Evolutionary conservation across 2,329 filamentous ascomycete species (phyloP).

Genomic region (Pseudogymnoascus sp.): DNA sequence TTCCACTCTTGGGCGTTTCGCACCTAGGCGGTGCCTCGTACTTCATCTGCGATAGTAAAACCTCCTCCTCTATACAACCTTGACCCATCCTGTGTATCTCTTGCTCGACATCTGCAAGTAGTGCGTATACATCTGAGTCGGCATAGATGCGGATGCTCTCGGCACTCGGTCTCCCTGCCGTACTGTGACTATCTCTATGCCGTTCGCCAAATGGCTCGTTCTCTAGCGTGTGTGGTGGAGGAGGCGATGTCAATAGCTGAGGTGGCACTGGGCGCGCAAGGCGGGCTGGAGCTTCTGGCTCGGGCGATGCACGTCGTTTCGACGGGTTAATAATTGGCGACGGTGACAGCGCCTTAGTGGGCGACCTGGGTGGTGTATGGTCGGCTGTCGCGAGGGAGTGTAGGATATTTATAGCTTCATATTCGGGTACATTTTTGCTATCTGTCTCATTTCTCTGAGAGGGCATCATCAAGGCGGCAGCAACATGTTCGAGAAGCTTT

Average conservation of each 20-base stretch:
- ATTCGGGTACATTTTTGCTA: slow-evolving; percentile 41
- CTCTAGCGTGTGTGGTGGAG: slow-evolving; percentile 40
- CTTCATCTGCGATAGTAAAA: slow-evolving; percentile 5
- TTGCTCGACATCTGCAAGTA: slow-evolving; percentile 61
- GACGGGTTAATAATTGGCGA: slow-evolving; percentile 23
- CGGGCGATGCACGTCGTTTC: slow-evolving; percentile 1
- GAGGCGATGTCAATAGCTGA: slow-evolving; percentile 40
- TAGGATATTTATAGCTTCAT: neutral
- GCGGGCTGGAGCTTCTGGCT: slow-evolving; percentile 18
- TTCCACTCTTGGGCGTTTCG: slow-evolving; percentile 4
- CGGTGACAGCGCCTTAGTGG: slow-evolving; percentile 38
- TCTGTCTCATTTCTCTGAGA: slow-evolving; percentile 26
- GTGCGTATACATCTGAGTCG: slow-evolving; percentile 59
- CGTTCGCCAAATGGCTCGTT: neutral
- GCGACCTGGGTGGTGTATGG: slow-evolving; percentile 49
- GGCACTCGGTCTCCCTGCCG: slow-evolving; percentile 34
- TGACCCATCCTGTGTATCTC: slow-evolving; percentile 44
- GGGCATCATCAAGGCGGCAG: slow-evolving; percentile 57
- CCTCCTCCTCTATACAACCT: neutral
- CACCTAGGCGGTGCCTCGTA: slow-evolving; percentile 5
- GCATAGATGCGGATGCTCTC: slow-evolving; percentile 66
- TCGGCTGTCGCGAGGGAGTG: slow-evolving; percentile 25
- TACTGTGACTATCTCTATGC: slow-evolving; percentile 10
- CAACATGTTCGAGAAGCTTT: slow-evolving; percentile 76
- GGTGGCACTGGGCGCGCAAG: slow-evolving; percentile 21